Evolutionary conservation across 2,329 filamentous ascomycete species (phyloP), one percentile per base, ranked within the genome.

Genomic region (Neoscytalidium dimidiatum): DNA sequence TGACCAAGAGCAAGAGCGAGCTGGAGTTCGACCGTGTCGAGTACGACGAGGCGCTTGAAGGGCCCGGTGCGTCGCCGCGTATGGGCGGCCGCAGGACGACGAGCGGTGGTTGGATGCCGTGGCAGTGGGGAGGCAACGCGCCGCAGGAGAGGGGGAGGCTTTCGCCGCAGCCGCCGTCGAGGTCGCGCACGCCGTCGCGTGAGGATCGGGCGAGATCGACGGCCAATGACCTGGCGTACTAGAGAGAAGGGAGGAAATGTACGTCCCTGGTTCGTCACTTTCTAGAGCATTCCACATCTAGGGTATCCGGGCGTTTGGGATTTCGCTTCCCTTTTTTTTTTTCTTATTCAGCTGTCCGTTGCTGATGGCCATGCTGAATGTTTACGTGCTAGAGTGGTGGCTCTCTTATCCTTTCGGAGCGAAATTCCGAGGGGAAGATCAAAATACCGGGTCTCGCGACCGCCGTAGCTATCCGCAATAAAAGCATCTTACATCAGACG

Each of bases 11-110:
- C 73, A 88, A 88, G 68, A 96, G 92, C 75, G 93, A 97, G 74
- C 87, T 86, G 21, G 94, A 96, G 71, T 97, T 97, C 73, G 93
- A 96, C 73, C 91, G 92, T 75, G 92, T 96, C 69, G 91, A 95
- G 67, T 88, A 73, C 31, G 77, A 89, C 35, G 90, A 94, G 73
- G 84, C 84, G 9, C 81, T 80, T 28, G 88, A 86, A 72, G 85
- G 86, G 51, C 82, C 80, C 33, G 81, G 38, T 17, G 38, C 38
- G n/a, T 17, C 38, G 38, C 38, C 38, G 14, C 74, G 7, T 69
- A 71, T 49, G 71, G 75, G 60, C 68, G 71, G 51, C 70, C 72
- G 23, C 75, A 35, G 51, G 53, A 76, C 68, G 72, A 72, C 63
- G 26, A 62, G 64, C 29, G 78, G 79, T 1, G 74, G 77, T 4